These are phyloP conservation scores for Harrya chromipes DNA, from an alignment of 768 basidiomycete genomes.

Conservation along the genomic window DNA sequence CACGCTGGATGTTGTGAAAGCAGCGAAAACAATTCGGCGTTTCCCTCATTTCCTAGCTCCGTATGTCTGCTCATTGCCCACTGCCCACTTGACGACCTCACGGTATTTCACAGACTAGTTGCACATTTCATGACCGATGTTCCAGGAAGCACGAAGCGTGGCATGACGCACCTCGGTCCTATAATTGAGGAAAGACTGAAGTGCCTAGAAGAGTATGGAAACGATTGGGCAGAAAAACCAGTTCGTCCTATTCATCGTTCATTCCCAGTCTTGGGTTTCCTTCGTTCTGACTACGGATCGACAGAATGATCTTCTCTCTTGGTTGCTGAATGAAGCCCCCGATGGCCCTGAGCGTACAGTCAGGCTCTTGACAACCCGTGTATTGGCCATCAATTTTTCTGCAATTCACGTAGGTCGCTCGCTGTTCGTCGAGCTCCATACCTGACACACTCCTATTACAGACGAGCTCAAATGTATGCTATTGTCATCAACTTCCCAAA, in stretches of 20 bases:
- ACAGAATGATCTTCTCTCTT: constrained; percentile 34
- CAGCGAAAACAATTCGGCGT: constrained; percentile 31
- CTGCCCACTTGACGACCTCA: too few species aligned
- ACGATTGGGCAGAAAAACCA: constrained; percentile 30
- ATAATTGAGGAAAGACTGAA: constrained; percentile 25
- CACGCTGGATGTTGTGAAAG: too few species aligned
- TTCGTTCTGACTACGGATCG: neutral
- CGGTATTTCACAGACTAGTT: too few species aligned
- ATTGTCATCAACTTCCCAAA: neutral
- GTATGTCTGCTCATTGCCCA: constrained; percentile 18
- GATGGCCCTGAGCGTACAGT: constrained; percentile 12
- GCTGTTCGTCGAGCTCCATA: neutral
- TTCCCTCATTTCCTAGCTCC: constrained; percentile 34
- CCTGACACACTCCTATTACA: neutral
- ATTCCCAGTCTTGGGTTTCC: too few species aligned
- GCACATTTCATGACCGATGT: too few species aligned
- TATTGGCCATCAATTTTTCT: constrained; percentile 18
- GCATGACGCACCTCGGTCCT: too few species aligned
- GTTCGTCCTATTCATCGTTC: constrained; percentile 16
- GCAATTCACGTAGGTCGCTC: constrained; percentile 21
- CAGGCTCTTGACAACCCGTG: constrained; percentile 20
- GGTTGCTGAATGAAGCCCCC: constrained; percentile 30
- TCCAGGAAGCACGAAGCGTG: too few species aligned
- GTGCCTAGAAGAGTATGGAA: constrained; percentile 22
- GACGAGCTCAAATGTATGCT: constrained; percentile 22